Base-by-base conservation (phyloP, 768 basidiomycete species). In the Boletus patriciae region DNA sequence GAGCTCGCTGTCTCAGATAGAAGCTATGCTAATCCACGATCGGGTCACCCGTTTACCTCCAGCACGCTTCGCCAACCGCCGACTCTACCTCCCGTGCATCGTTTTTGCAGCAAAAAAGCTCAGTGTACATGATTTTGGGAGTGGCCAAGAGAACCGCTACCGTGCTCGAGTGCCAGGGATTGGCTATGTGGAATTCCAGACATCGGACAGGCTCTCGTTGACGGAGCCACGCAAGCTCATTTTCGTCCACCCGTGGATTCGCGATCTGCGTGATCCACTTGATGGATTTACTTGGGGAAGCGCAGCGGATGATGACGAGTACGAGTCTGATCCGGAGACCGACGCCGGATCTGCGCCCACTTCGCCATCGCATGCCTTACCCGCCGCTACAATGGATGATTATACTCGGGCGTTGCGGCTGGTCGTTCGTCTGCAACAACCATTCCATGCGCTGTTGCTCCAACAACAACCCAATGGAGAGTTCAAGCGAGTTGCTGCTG, bases 401-500 rank as follows among this genome's bases (percentile, higher is more conserved):
- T 47, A 27, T 19, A 57, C 33, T 1, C 16, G 16, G 45, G 57
- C 52, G 7, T 31, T 58, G 43, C 62, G 50, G 21, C 15, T 62
- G 2, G 2, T 62, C n/a, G 52, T 44, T 19, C 51, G 44, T 38
- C 29, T 62, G 12, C 47, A 37, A 37, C 50, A 62, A 33, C 61
- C 50, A 15, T 62, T 63, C 19, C 33, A 21, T 18, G 19, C 7
- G 36, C 25, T 50, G 25, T 50, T 50, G n/a, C 50, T 62, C 27
- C 34, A 36, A 21, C 53, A 57, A 27, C 50, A 62, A 29, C 31
- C 27, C 0, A 18, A 29, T 19, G 50, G 38, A 2, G 21, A 42
- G 13, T 40, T 60, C 71, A 73, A 63, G 31, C 68, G 59, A 41
- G 36, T 59, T 12, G 59, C 46, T 29, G 29, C 49, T 16, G 50